Evolutionary conservation across 148 eudicot genomes (phyloP).

Genomic region (Fagopyrum esculentum): DNA sequence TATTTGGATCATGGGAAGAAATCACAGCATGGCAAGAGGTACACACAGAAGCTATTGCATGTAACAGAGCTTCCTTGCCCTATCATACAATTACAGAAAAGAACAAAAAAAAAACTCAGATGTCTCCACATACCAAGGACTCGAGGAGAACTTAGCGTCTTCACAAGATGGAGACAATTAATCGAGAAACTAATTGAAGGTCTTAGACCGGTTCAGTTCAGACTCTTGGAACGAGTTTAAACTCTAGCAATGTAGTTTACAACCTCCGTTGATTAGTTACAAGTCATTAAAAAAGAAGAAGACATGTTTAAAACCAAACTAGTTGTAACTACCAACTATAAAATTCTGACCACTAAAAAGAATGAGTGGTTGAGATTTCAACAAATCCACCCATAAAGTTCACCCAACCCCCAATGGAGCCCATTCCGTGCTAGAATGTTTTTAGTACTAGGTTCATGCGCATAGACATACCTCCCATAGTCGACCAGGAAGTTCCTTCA

Average conservation of each 20-base stretch:
- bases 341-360: no score
- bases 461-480: slow-evolving; percentile 75
- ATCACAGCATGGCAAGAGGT: slow-evolving; percentile 69
- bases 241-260: no score
- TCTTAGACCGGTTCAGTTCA: background rate
- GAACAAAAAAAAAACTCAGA: slow-evolving; percentile 3
- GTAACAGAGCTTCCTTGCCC: slow-evolving; percentile 82
- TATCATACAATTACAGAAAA: slow-evolving; percentile 22
- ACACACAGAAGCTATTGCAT: slow-evolving; percentile 78
- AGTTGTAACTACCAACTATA: no score
- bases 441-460: background rate
- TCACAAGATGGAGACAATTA: background rate
- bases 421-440: background rate
- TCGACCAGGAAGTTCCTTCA: slow-evolving; percentile 93
- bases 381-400: no score
- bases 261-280: no score
- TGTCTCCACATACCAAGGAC: background rate
- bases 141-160: background rate
- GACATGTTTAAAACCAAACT: no score
- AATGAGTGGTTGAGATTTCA: no score
- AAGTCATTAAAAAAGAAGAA: no score
- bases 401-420: no score
- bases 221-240: no score
- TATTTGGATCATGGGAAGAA: slow-evolving; percentile 50
- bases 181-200: background rate